A percentile compares a stretch with the other conserved stretches of the same genome.
These are phyloP conservation scores for Aspergillus taichungensis DNA, from an alignment of 495 filamentous ascomycete genomes.

Conservation along the genomic window DNA sequence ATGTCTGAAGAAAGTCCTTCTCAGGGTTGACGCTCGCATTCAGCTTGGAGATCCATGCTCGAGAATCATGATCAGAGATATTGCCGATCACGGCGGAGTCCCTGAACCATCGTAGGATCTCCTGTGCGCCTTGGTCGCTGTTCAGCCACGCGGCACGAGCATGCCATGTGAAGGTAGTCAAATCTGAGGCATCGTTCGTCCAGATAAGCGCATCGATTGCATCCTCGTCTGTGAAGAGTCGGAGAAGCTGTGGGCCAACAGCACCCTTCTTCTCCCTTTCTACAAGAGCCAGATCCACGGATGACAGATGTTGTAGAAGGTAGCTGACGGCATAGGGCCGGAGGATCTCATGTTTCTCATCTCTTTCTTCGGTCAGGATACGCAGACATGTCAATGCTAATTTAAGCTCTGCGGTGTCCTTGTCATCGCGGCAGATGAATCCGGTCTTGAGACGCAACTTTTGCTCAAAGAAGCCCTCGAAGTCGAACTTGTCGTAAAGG, in stretches of 20 bases:
- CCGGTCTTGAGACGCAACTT: constrained; percentile 14
- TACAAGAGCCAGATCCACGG: constrained; percentile 24
- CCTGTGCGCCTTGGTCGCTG: constrained; percentile 14
- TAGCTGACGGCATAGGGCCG: constrained; percentile 24
- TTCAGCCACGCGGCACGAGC: constrained; percentile 20
- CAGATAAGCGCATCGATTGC: constrained; percentile 26
- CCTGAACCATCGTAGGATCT: constrained; percentile 23
- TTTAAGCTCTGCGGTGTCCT: constrained; percentile 17
- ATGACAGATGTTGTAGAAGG: constrained; percentile 22
- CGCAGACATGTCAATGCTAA: constrained; percentile 21
- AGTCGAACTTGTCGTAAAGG: constrained; percentile 24
- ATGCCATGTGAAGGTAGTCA: constrained; percentile 1
- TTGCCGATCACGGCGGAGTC: constrained; percentile 24
- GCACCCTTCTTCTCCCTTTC: constrained; percentile 22
- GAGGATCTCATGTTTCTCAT: constrained; percentile 13
- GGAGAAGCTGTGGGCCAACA: constrained; percentile 24
- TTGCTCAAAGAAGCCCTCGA: constrained; percentile 27
- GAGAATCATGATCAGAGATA: constrained; percentile 10
- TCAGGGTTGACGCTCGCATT: constrained; percentile 8
- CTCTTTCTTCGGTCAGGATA: constrained; percentile 11
- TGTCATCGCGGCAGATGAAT: constrained; percentile 12
- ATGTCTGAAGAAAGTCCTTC: constrained; percentile 11
- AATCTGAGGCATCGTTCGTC: constrained; percentile 3
- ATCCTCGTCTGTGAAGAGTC: constrained; percentile 20
- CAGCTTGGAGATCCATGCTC: constrained; percentile 8